Evolutionary conservation across 768 basidiomycete species (phyloP).

Genomic region (Pleurotus djamor): DNA sequence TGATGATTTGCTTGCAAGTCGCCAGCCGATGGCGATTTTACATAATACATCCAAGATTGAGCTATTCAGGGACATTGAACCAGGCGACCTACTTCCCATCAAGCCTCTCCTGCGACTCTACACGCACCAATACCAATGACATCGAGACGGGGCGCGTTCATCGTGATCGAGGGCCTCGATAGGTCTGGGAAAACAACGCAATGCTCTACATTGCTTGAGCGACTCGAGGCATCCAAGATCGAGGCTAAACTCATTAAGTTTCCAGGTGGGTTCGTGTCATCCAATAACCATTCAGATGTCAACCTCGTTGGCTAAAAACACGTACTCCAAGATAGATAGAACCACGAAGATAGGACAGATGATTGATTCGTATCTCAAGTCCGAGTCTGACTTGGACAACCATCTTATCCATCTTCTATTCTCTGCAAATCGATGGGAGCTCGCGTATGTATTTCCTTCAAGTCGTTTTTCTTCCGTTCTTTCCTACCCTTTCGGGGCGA

Average conservation of each 20-base stretch:
- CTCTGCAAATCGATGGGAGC: constrained; percentile 97
- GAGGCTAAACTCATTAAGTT: constrained; percentile 74
- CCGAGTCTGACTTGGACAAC: constrained; percentile 86
- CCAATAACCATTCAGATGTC: not conserved
- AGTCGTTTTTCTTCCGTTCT: not conserved
- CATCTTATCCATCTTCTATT: constrained; percentile 91
- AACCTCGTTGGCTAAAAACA: not conserved
- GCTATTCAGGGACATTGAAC: not conserved
- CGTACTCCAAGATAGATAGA: constrained; percentile 54
- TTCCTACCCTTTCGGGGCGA: too few relatives aligned
- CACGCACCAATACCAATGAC: not conserved
- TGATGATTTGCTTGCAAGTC: too few relatives aligned
- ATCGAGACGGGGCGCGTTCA: constrained; percentile 67
- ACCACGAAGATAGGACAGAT: constrained; percentile 89
- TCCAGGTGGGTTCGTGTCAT: constrained; percentile 62
- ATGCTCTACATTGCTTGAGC: constrained; percentile 54
- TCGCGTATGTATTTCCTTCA: constrained; percentile 53
- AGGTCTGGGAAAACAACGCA: constrained; percentile 95
- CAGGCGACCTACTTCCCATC: not conserved
- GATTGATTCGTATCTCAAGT: constrained; percentile 90
- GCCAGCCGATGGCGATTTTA: not conserved
- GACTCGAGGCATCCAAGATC: constrained; percentile 43
- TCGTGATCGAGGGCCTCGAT: constrained; percentile 96
- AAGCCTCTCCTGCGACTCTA: not conserved
- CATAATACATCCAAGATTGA: constrained; percentile 8